phyloP scores from a whole-genome alignment of 2,329 filamentous ascomycete genomes.

The Metarhizium brunneum region DNA sequence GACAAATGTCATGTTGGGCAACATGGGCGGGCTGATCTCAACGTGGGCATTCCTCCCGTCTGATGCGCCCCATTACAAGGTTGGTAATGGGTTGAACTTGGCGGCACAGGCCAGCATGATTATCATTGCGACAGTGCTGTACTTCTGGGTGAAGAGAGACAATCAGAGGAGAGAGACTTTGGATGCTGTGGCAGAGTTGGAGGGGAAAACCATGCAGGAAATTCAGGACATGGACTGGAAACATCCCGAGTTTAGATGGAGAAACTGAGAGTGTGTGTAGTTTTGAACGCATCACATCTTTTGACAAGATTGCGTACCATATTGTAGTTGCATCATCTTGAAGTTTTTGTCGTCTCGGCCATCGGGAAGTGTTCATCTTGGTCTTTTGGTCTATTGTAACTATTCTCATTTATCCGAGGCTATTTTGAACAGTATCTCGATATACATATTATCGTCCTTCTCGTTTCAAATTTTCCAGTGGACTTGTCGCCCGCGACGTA shows the following conservation, averaged over 20 bases:
- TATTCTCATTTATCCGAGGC: no score
- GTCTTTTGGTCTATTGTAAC: no score
- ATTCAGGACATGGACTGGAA: conserved; percentile 57
- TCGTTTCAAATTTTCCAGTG: no score
- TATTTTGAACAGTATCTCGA: no score
- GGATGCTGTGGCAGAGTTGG: conserved; percentile 47
- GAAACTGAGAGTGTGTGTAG: background rate
- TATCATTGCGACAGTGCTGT: conserved; percentile 36
- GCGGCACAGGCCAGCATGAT: conserved; percentile 50
- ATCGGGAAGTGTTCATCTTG: no score
- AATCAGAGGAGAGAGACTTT: conserved; percentile 49
- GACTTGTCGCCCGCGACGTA: no score
- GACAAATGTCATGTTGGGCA: conserved; percentile 39
- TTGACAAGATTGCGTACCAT: background rate
- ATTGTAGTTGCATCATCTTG: background rate
- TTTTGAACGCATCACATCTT: background rate
- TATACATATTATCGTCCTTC: no score
- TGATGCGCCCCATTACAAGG: conserved; percentile 56
- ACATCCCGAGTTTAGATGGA: conserved; percentile 59
- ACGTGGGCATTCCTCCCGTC: conserved; percentile 56
- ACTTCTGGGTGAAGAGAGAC: conserved; percentile 53
- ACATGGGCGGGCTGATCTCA: conserved; percentile 48
- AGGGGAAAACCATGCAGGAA: conserved; percentile 42
- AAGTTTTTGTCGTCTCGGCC: no score
- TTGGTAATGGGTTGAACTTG: conserved; percentile 63